These are phyloP conservation scores for Bipolaris zeicola DNA, from an alignment of 2,329 filamentous ascomycete genomes.

Conservation along the genomic window DNA sequence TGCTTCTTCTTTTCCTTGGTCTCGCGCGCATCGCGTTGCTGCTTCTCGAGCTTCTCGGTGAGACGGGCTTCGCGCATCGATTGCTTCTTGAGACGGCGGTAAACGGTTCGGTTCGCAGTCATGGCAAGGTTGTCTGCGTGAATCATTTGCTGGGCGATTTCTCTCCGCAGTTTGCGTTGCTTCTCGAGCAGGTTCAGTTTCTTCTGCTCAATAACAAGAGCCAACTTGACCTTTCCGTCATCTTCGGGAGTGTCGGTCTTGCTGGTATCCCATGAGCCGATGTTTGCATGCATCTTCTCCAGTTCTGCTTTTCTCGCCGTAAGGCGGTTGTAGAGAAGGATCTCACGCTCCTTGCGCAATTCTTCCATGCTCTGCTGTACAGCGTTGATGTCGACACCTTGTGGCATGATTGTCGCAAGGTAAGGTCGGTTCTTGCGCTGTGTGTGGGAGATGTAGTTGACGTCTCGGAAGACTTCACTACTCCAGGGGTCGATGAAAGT, in stretches of 20 bases:
- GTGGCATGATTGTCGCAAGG: slow-evolving; percentile 86
- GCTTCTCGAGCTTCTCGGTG: slow-evolving; percentile 98
- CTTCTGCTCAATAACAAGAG: slow-evolving; percentile 95
- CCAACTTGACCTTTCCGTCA: slow-evolving; percentile 80
- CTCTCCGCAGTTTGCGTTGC: slow-evolving; percentile 83
- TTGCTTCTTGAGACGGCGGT: slow-evolving; percentile 96
- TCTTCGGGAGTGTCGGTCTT: slow-evolving; percentile 70
- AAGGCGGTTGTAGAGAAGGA: slow-evolving; percentile 88
- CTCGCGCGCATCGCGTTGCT: slow-evolving; percentile 94
- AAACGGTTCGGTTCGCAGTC: slow-evolving; percentile 90
- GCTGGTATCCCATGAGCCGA: slow-evolving; percentile 82
- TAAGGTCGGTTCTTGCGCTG: slow-evolving; percentile 76
- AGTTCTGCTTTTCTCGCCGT: slow-evolving; percentile 82
- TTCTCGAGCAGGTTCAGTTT: slow-evolving; percentile 85
- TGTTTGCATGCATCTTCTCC: slow-evolving; percentile 80
- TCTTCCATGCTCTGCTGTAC: slow-evolving; percentile 50
- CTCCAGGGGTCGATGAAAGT: slow-evolving; percentile 59
- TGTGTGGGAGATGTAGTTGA: slow-evolving; percentile 81
- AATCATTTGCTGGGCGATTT: slow-evolving; percentile 89
- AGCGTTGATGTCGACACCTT: slow-evolving; percentile 82
- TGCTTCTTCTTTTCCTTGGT: slow-evolving; percentile 98
- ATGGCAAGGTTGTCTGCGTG: slow-evolving; percentile 95
- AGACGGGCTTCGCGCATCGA: slow-evolving; percentile 93
- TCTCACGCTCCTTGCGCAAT: slow-evolving; percentile 83
- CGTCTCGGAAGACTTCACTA: slow-evolving; percentile 57